Conservation (phyloP, 805 yeast species). For the Cyberlindnera nakhonratchasimensis region DNA sequence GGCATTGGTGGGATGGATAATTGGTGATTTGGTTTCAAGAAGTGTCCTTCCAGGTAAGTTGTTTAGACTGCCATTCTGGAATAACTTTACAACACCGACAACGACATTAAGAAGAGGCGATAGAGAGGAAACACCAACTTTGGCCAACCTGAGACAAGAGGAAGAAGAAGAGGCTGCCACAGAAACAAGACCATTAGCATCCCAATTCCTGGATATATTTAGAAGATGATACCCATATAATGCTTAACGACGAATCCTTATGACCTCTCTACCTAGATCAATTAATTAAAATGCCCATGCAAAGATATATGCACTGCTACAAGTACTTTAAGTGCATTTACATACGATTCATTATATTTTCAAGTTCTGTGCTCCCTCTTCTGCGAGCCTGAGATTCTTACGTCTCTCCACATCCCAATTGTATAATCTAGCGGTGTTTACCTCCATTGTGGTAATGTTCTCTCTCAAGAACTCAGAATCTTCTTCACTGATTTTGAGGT, state of each 20-base stretch:
- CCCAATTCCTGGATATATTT: conserved; percentile 46
- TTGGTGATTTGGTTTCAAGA: conserved; percentile 33
- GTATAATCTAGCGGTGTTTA: conserved; percentile 88
- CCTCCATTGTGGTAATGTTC: conserved; percentile 96
- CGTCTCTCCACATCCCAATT: conserved; percentile 86
- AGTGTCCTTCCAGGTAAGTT: conserved; percentile 37
- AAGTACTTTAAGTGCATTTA: neutral
- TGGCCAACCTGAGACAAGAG: conserved; percentile 2
- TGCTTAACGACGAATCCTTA: neutral
- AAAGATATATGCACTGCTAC: too few species aligned
- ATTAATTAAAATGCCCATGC: too few species aligned
- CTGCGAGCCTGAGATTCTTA: conserved; percentile 41
- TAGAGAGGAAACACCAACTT: conserved; percentile 11
- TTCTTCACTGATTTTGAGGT: conserved; percentile 62
- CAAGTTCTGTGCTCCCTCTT: conserved; percentile 38
- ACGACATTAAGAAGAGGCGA: neutral
- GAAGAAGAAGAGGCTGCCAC: conserved; percentile 23
- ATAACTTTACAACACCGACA: neutral
- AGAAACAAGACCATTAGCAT: conserved; percentile 42
- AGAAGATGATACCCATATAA: conserved; percentile 29
- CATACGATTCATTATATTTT: conserved; percentile 5
- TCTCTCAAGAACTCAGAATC: conserved; percentile 83
- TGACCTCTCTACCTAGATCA: neutral
- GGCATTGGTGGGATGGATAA: conserved; percentile 34
- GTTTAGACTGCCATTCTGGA: conserved; percentile 37